phyloP scores from a whole-genome alignment of 176 grass and related monocot genomes.

The Poa annua region DNA sequence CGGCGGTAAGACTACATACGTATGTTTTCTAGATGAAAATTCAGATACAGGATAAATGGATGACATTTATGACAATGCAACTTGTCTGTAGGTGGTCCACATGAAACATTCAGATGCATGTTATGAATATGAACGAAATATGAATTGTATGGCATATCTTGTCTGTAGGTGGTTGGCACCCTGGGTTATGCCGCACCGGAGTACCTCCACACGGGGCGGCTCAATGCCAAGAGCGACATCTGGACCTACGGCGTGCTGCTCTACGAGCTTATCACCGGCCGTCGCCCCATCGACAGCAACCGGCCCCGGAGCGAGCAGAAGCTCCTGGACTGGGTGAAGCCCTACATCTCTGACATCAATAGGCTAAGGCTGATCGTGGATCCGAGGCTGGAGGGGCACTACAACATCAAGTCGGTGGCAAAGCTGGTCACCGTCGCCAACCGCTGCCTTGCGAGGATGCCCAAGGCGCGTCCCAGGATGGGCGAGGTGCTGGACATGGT shows the following conservation, averaged over 20 bases:
- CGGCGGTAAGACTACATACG: conserved; percentile 46
- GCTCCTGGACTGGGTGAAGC: conserved; percentile 71
- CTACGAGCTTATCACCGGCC: conserved; percentile 67
- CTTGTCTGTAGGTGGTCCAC: no score
- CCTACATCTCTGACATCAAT: conserved; percentile 49
- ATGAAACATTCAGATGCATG: background rate
- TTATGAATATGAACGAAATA: background rate
- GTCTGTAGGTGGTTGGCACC: conserved; percentile 57
- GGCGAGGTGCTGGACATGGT: conserved; percentile 58
- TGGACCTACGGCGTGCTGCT: conserved; percentile 72
- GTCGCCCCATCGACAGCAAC: conserved; percentile 55
- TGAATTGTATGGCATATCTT: background rate
- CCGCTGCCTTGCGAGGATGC: conserved; percentile 45
- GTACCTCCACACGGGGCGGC: conserved; percentile 60
- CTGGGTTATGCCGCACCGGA: conserved; percentile 66
- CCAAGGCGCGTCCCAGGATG: conserved; percentile 67
- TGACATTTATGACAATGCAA: background rate
- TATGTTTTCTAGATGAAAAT: background rate
- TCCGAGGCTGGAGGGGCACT: conserved; percentile 46
- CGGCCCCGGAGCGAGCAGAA: conserved; percentile 62
- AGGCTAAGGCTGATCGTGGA: conserved; percentile 53
- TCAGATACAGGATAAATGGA: background rate
- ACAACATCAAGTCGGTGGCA: conserved; percentile 38
- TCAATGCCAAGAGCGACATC: conserved; percentile 65
- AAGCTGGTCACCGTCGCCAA: conserved; percentile 60